A percentile compares a stretch with the other conserved stretches of the same genome.
phyloP scores from a whole-genome alignment of 2,329 filamentous ascomycete genomes.

The Cadophora sp. region DNA sequence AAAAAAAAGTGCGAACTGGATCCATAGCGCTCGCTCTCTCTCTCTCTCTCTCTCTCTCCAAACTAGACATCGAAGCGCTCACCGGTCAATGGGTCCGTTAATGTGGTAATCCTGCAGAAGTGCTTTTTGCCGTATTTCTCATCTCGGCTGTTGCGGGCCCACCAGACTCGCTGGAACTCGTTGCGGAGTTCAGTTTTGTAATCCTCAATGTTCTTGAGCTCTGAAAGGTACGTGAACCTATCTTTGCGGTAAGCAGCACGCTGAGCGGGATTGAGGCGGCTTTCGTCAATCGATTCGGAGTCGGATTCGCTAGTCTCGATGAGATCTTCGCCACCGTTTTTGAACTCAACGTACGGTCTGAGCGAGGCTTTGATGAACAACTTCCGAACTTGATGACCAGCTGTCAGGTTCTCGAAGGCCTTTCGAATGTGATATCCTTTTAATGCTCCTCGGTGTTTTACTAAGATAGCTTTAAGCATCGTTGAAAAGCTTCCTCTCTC shows the following conservation, averaged over 20 bases:
- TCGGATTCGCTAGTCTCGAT: background rate
- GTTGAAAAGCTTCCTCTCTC: background rate
- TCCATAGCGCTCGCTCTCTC: too few relatives aligned
- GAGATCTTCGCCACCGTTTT: background rate
- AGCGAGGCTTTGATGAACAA: conserved; percentile 13
- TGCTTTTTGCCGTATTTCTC: background rate
- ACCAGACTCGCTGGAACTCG: conserved; percentile 17
- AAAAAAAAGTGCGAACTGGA: too few relatives aligned
- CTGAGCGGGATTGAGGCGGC: conserved; percentile 13
- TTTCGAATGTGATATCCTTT: background rate
- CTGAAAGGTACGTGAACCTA: conserved; percentile 1
- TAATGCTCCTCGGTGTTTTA: conserved; percentile 1
- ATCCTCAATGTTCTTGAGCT: conserved; percentile 9
- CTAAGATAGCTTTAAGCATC: background rate
- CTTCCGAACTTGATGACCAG: conserved; percentile 10
- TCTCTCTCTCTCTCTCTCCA: too few relatives aligned
- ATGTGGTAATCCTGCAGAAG: background rate
- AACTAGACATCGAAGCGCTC: conserved; percentile 11
- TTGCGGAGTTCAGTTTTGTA: conserved; percentile 6
- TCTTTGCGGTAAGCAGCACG: background rate
- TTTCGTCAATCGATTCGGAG: background rate
- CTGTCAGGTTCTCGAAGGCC: background rate
- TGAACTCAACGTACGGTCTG: conserved; percentile 3
- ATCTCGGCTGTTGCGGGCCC: background rate
- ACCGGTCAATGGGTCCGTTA: conserved; percentile 23